Percentiles rank a stretch among this genome's conserved stretches.
phyloP scores from a whole-genome alignment of 169 alveolate genomes.

The Plasmodium cynomolgi region DNA sequence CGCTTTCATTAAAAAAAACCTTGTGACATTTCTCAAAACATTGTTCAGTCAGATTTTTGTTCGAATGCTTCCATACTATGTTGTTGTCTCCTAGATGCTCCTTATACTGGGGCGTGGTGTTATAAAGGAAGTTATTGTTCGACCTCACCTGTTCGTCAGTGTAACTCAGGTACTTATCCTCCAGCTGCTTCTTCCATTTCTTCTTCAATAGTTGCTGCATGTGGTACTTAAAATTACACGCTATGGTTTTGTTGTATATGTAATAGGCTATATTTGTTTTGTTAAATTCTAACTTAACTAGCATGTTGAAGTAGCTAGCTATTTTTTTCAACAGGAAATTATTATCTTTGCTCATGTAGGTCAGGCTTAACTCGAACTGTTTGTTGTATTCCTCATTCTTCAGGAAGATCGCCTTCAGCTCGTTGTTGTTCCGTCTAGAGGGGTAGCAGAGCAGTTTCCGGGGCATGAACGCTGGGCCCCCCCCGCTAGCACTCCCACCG shows the following conservation, averaged over 20 bases:
- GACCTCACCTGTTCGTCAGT: not conserved
- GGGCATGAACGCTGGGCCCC: not conserved
- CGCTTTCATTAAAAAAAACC: constrained; percentile 13
- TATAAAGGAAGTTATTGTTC: constrained; percentile 1
- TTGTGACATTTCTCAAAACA: constrained; percentile 5
- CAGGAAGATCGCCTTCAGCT: constrained; percentile 13
- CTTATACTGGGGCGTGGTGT: not conserved
- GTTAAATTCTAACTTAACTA: constrained; percentile 1
- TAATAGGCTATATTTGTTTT: constrained; percentile 24
- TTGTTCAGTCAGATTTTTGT: not conserved
- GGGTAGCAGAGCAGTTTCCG: constrained; percentile 32
- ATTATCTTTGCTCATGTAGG: constrained; percentile 11
- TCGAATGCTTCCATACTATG: constrained; percentile 38
- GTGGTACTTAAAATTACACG: constrained; percentile 20
- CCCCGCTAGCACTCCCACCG: not conserved
- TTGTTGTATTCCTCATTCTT: constrained; percentile 30
- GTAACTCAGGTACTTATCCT: not conserved
- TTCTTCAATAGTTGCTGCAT: not conserved
- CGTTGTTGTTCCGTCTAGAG: not conserved
- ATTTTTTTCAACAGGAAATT: not conserved
- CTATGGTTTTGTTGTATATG: constrained; percentile 18
- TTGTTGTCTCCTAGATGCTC: not conserved
- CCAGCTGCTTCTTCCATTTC: not conserved
- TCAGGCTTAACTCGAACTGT: not conserved
- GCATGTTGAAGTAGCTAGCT: constrained; percentile 12